A percentile compares a stretch with the other conserved stretches of the same genome.
Evolutionary conservation across 2,329 filamentous ascomycete species (phyloP).

Genomic region (Scleromitrula shiraiana): DNA sequence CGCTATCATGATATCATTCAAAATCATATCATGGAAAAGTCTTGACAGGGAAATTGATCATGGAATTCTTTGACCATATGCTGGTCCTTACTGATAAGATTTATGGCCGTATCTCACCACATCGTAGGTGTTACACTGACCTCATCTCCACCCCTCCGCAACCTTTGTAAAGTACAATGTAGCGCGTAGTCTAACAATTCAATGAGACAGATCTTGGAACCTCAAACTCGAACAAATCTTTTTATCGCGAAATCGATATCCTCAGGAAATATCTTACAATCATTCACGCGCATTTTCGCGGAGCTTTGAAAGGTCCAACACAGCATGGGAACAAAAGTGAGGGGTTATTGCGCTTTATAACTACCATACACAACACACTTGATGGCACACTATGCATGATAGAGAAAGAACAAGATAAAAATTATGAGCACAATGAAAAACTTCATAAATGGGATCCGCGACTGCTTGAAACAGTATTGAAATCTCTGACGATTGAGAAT

Average conservation of each 20-base stretch:
- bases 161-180: no score
- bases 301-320: neutral
- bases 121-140: neutral
- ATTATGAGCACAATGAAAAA: no score
- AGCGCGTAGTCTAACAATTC: neutral
- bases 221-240: neutral
- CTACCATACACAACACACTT: neutral
- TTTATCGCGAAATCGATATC: neutral
- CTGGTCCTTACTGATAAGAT: neutral
- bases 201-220: neutral
- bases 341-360: neutral
- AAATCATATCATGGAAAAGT: neutral
- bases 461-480: no score
- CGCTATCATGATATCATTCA: conserved; percentile 4
- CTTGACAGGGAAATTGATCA: neutral
- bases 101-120: neutral
- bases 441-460: neutral
- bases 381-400: neutral
- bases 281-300: neutral
- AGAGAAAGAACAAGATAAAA: neutral
- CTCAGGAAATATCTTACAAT: neutral
- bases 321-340: neutral
- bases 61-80: conserved; percentile 8
- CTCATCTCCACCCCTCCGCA: neutral
- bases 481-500: neutral